Evolutionary conservation across 306 rosid species (phyloP), one percentile per base, ranked within the genome.

Genomic region (Trichosanthes truncata): DNA sequence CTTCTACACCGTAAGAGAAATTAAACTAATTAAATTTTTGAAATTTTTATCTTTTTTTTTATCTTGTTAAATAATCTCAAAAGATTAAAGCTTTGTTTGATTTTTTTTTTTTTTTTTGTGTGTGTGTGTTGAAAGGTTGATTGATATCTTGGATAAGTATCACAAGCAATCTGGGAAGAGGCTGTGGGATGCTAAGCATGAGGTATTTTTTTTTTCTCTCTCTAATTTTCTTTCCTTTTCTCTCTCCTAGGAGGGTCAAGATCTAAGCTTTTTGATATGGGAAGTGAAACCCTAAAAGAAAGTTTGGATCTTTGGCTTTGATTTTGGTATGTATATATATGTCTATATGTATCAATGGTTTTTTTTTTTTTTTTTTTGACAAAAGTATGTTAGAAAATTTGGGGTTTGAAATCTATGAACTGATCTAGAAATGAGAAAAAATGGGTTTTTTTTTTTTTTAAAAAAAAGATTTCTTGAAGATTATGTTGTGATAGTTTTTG

Each of bases 111-210:
- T 18, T n/a, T 56, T 21, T 31, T 38, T 51, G 1, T 49, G 76
- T 13, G 31, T 51, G 29, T 80, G 10, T 89, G 80, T 59, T 26
- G 67, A 29, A 85, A 95, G 97, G 80, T 76, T 95, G 91, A 52
- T 86, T 82, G 78, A 88, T 2, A 59, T 91, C 76, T 80, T 91
- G 55, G 97, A 91, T 9, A 87, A 85, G 69, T 95, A 92, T 85
- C 97, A 95, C 35, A 88, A 78, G 86, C 81, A 84, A 10, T 86
- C 97, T 60, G 91, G 89, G 78, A 75, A 85, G 65, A 95, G 60
- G 68, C 83, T 95, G 14, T 95, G 98, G 98, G 97, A 90, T 66
- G 92, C 92, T 35, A 95, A 95, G 81, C 98, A 92, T 87, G 97
- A 95, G 97, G 98, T 90, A 72, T 78, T 67, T 73, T 74, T 7